Evolutionary conservation across 306 rosid genomes (phyloP), one percentile per base, ranked within the genome.

Genomic region (Acacia acuminata): DNA sequence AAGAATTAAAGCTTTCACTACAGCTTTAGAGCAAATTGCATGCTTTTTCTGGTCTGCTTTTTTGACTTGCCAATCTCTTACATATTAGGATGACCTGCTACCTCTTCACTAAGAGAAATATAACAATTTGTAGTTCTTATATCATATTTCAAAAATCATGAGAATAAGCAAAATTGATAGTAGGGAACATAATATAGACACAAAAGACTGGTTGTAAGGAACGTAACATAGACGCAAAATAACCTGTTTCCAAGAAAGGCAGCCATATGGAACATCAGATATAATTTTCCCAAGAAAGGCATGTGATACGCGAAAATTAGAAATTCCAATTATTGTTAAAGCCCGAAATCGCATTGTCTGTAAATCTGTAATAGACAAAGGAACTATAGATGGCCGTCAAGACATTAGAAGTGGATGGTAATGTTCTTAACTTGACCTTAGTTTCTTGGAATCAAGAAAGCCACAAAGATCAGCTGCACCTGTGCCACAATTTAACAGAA

Each of bases 401-500:
- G 50, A 60, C 64, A 70, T 12, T 36, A 70, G 56, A 67, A 73
- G 55, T 50, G 73, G 61, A 55, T 56, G 77, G 60, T 30, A 75
- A 24, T 8, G 75, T 10, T 75, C 83, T 81, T 77, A 71, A 78
- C 25, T 70, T 79, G 36, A 94, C 98, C 96, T 93, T 84, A 96
- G 74, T 56, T 86, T 89, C 78, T 93, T 96, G 2, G 94, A 89
- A 91, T 96, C 94, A 20, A 96, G 97, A 77, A 87, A 81, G 12
- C 83, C 73, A 83, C 98, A 96, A 66, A 96, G 96, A 42, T 94
- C 94, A 2, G 96, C 90, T 22, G 98, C 94, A 85, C 99, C 99
- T 92, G 93, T 86, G 80, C 79, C 81, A 83, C 51, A 83, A 64
- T 56, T 48, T 65, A 66, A 22, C 44, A 74, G 12, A 56, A 24